Conservation (phyloP, 306 rosid species). For the Astragalus glycyphyllos region DNA sequence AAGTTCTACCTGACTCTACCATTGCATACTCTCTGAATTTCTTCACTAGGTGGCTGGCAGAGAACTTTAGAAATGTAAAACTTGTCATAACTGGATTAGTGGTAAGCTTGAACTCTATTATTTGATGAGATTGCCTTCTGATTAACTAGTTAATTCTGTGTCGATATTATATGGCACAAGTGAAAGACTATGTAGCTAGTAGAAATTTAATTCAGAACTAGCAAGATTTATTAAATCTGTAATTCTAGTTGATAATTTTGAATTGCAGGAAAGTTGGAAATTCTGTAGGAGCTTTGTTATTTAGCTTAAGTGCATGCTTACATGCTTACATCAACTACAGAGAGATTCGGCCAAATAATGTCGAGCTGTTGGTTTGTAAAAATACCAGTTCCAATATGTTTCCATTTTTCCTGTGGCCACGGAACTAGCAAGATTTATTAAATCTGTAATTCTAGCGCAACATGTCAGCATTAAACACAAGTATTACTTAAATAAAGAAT, state of each 20-base stretch:
- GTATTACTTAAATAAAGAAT: neutral
- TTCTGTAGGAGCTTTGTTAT: too few species aligned
- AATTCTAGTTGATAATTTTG: neutral
- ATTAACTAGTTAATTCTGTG: slow-evolving; percentile 1
- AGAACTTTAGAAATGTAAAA: neutral
- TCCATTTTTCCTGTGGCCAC: neutral
- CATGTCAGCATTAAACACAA: neutral
- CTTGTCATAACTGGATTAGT: slow-evolving; percentile 10
- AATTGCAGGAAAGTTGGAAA: too few species aligned
- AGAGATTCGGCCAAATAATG: too few species aligned
- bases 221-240: too few species aligned
- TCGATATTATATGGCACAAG: slow-evolving; percentile 3
- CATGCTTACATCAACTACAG: neutral
- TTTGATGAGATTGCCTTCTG: neutral
- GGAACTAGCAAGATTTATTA: neutral
- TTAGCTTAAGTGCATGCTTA: neutral
- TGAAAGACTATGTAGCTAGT: neutral
- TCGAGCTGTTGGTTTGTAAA: neutral
- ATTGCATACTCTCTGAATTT: too few species aligned
- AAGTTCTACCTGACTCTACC: too few species aligned
- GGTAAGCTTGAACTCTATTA: neutral
- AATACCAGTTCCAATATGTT: neutral
- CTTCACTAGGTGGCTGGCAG: neutral
- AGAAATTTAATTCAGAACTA: neutral
- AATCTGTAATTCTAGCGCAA: neutral